phyloP scores from a whole-genome alignment of 2,329 filamentous ascomycete genomes.

The Cladosporium sp. region DNA sequence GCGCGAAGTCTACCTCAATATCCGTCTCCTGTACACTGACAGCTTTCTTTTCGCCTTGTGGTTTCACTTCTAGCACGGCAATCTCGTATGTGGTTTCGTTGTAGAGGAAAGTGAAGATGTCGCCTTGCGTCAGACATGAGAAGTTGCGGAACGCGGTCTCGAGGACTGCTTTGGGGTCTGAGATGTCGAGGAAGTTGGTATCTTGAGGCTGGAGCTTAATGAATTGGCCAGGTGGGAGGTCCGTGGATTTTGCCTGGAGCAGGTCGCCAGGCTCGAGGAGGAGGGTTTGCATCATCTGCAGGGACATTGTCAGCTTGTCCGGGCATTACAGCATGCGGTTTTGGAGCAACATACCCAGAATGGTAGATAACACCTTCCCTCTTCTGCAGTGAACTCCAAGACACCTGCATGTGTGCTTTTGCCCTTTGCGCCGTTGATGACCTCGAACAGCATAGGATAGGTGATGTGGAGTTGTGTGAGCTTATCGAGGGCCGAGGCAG shows the following conservation, averaged over 20 bases:
- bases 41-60: conserved; percentile 76
- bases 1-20: conserved; percentile 91
- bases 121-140: conserved; percentile 86
- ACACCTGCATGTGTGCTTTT: conserved; percentile 91
- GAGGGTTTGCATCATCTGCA: conserved; percentile 85
- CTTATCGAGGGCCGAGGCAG: conserved; percentile 94
- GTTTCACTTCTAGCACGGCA: conserved; percentile 90
- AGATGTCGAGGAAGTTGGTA: conserved; percentile 91
- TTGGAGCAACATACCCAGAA: conserved; percentile 61
- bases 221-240: conserved; percentile 82
- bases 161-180: conserved; percentile 93
- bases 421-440: conserved; percentile 81
- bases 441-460: conserved; percentile 95
- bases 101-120: conserved; percentile 94
- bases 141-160: conserved; percentile 97
- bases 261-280: conserved; percentile 88
- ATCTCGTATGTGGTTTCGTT: conserved; percentile 94
- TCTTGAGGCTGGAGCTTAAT: conserved; percentile 97
- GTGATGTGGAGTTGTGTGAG: conserved; percentile 94
- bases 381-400: conserved; percentile 94
- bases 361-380: conserved; percentile 92
- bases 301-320: background rate
- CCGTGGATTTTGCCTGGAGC: conserved; percentile 91
- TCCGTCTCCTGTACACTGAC: conserved; percentile 96
- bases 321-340: background rate